Evolutionary conservation across 805 yeast species (phyloP), one percentile per base, ranked within the genome.

Genomic region (Sugiyamaella americana): DNA sequence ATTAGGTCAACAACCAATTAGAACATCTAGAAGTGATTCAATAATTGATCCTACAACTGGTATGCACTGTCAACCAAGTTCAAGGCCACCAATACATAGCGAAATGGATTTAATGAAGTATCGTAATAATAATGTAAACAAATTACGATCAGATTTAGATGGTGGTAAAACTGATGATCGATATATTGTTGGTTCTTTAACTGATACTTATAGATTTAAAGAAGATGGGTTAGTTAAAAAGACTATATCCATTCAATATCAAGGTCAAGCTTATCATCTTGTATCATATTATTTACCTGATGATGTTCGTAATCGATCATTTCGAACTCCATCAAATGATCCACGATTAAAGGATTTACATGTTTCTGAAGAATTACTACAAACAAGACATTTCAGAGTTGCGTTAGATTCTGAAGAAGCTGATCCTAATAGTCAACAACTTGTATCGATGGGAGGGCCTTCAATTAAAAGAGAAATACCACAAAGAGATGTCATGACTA

Each of bases 191-290:
- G 83, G 83, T 13, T 78, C 82, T 0, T 64, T 78, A 38, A 77
- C 75, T 19, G 75, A 76, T 30, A 73, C 81, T 0, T 80, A 79
- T 57, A 80, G 80, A 10, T 82, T 80, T 59, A 81, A 80, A 58
- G 80, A 77, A 40, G 72, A 73, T 39, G 96, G 96, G 0, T 70
- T 89, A 40, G 78, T 87, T 50, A 89, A 89, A 63, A 87, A 88
- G 63, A 86, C 97, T 0, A 68, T 87, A 50, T 78, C 87, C 1
- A 70, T 87, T 21, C 74, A 79, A n/a, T 64, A 83, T 13, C 63
- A 65, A 19, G 64, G 66, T 18, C 50, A 56, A 24, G 57, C 56
- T 4, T 62, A 59, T 47, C 96, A 91, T 59, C 64, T 89, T 47
- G 79, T 89, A 2, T 79, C 89, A 5, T 89, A 89, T 64, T 89